phyloP scores from a whole-genome alignment of 2,329 filamentous ascomycete genomes.

The Penicillium sp. region DNA sequence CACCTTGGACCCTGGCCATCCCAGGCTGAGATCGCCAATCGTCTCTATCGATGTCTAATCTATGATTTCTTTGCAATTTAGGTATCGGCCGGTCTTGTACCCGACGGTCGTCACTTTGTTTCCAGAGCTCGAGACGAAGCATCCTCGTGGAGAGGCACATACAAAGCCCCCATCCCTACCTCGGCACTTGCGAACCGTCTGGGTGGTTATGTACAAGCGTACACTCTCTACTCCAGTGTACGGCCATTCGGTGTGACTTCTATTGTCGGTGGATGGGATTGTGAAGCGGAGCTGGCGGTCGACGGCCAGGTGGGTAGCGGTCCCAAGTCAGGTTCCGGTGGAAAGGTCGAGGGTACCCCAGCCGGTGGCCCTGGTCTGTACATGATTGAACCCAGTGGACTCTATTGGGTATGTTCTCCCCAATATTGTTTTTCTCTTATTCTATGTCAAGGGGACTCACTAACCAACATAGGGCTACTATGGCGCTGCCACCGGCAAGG shows the following conservation, averaged over 20 bases:
- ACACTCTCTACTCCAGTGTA: conserved; percentile 95
- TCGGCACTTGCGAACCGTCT: conserved; percentile 87
- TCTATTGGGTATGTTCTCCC: conserved; percentile 72
- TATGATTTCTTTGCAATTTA: conserved; percentile 37
- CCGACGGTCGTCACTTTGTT: conserved; percentile 93
- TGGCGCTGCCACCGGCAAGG: conserved; percentile 95
- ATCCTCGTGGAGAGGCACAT: conserved; percentile 83
- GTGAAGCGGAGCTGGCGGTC: conserved; percentile 78
- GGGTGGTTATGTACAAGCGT: conserved; percentile 94
- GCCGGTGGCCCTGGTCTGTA: conserved; percentile 91
- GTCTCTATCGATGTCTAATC: not conserved
- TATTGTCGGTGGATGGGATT: conserved; percentile 92
- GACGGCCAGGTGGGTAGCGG: conserved; percentile 88
- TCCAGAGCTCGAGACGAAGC: conserved; percentile 94
- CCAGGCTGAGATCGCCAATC: not conserved
- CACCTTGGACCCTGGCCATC: not conserved
- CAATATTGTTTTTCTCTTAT: not conserved
- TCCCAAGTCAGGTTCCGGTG: conserved; percentile 76
- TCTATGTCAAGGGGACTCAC: conserved; percentile 1
- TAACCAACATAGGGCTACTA: conserved; percentile 73
- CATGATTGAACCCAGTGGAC: conserved; percentile 97
- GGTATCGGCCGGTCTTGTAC: conserved; percentile 92
- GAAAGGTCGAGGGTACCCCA: conserved; percentile 73
- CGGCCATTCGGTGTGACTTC: conserved; percentile 95
- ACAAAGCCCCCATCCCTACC: conserved; percentile 91